phyloP scores from a whole-genome alignment of 2,329 filamentous ascomycete genomes.

The Neofusicoccum kwambonambiense region DNA sequence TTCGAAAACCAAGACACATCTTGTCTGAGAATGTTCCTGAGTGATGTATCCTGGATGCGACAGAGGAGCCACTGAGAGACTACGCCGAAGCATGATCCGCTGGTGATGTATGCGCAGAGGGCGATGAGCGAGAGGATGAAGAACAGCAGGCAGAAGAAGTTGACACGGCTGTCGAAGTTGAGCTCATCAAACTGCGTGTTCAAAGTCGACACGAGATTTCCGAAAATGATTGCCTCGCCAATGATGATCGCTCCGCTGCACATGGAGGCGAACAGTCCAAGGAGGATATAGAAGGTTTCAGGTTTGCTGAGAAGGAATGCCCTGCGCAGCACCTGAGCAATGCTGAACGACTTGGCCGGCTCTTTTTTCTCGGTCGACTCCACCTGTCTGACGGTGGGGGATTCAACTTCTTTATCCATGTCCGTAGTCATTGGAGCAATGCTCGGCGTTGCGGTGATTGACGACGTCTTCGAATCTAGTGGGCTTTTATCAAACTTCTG shows the following conservation, averaged over 20 bases:
- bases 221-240: conserved; percentile 60
- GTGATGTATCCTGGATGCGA: conserved; percentile 45
- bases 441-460: conserved; percentile 15
- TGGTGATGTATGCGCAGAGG: conserved; percentile 44
- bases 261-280: conserved; percentile 46
- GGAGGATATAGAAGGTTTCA: conserved; percentile 38
- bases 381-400: not conserved
- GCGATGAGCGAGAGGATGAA: conserved; percentile 55
- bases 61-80: conserved; percentile 48
- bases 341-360: conserved; percentile 1
- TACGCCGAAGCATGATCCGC: conserved; percentile 49
- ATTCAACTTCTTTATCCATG: not conserved
- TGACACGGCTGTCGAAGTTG: conserved; percentile 32
- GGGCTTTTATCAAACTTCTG: conserved; percentile 36
- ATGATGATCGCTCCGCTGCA: conserved; percentile 54
- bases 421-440: conserved; percentile 3
- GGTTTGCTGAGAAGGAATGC: conserved; percentile 32
- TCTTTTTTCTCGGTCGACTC: not conserved
- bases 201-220: conserved; percentile 50
- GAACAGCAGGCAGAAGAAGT: conserved; percentile 50
- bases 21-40: conserved; percentile 55
- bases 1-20: conserved; percentile 53
- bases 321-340: conserved; percentile 28
- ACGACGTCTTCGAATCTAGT: conserved; percentile 12
- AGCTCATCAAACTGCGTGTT: conserved; percentile 44